Base-by-base conservation (phyloP, 2,329 filamentous ascomycete species). In the Knoxdaviesia proteae region DNA sequence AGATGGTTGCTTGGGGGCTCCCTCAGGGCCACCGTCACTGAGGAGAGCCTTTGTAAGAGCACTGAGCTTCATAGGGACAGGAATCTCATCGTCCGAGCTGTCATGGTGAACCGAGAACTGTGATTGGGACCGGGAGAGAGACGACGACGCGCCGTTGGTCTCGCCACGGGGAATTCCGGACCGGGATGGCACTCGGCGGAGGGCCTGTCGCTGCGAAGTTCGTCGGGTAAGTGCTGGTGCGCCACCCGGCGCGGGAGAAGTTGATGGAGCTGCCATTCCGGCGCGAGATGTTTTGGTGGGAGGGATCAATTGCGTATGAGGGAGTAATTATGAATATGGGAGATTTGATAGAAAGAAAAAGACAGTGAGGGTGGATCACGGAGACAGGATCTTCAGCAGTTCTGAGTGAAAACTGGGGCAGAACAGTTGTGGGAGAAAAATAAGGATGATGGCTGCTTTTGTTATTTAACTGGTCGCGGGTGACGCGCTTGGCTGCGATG, bases 71-170 rank as follows among this genome's bases (percentile, higher is more conserved):
- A 90, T 84, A 52, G 86, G 86, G 50, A 84, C 80, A 10, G 82
- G 81, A 32, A 92, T 83, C 60, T 94, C 88, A 53, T 94, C 88
- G 60, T 94, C 88, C 30, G 87, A 94, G 64, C 84, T 94, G 55
- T 94, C 87, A 51, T 83, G 78, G 50, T 56, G 49, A 46, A 39
- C 38, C 8, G 41, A 35, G 9, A 35, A 7, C 41, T 64, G 60
- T 41, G 54, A 49, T 45, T 56, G 51, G 7, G 54, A 45, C 38
- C 51, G 47, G 37, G 52, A 45, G 32, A 54, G 47, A 10, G 50
- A 49, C 1, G 55, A 49, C 11, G 55, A 49, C 7, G 53, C 55
- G 6, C 60, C 57, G 42, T 65, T 65, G 46, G 61, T 65, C 44
- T 68, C 67, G 50, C 58, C 60, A 45, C 67, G 62, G 44, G 53